A percentile compares a stretch with the other conserved stretches of the same genome.
phyloP scores from a whole-genome alignment of 2,329 filamentous ascomycete genomes.

The Huntiella decipiens region DNA sequence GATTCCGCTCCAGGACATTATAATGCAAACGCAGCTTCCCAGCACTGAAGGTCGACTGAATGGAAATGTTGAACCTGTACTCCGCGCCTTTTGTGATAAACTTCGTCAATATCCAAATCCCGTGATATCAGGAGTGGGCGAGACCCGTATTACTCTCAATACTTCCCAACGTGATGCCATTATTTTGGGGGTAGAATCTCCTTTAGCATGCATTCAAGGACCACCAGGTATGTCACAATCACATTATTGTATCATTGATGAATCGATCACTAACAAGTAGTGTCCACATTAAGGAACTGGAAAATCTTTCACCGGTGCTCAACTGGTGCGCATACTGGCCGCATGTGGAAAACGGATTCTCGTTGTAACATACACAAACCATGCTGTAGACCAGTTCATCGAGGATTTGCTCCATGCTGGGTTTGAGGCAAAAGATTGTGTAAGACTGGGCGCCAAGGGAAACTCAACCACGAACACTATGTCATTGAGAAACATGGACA shows the following conservation, averaged over 20 bases:
- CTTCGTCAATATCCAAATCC: slow-evolving; percentile 13
- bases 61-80: no score
- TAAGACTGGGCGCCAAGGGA: slow-evolving; percentile 44
- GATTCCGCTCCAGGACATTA: slow-evolving; percentile 31
- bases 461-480: slow-evolving; percentile 15
- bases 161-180: slow-evolving; percentile 37
- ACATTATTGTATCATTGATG: neutral
- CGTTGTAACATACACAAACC: slow-evolving; percentile 50
- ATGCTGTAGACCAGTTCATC: slow-evolving; percentile 46
- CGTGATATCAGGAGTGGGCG: slow-evolving; percentile 22
- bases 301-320: slow-evolving; percentile 54
- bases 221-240: slow-evolving; percentile 38
- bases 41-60: neutral
- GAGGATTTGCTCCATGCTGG: slow-evolving; percentile 43
- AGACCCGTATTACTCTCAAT: neutral
- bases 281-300: slow-evolving; percentile 39
- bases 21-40: neutral
- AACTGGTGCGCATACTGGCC: slow-evolving; percentile 38
- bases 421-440: slow-evolving; percentile 29
- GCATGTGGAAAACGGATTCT: slow-evolving; percentile 34
- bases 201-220: slow-evolving; percentile 47
- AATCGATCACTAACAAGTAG: neutral
- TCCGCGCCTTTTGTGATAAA: neutral
- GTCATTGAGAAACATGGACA: neutral
- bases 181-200: slow-evolving; percentile 29